Base-by-base conservation (phyloP, 2,329 filamentous ascomycete genomes). In the Fusarium haematococcum region DNA sequence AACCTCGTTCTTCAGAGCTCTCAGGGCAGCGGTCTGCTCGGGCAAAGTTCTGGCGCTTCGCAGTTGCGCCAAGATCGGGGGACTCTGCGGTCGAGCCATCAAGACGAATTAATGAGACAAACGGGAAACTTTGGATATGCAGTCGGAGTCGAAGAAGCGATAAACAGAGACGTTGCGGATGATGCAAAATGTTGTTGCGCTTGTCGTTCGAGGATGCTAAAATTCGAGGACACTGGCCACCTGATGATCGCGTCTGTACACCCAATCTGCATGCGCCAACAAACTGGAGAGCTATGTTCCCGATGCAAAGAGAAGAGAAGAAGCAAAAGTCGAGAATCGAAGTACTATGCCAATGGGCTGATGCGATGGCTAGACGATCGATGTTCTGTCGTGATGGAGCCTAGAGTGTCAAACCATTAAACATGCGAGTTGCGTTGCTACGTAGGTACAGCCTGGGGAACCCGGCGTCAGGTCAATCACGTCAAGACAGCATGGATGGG, bases 1-100 rank as follows among this genome's bases (percentile, higher is more conserved):
- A 57, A 97, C 89, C 73, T 97, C 93, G 82, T 98, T 97, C 86
- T 98, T 98, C 33, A 99, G 85, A 48, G 88, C 86, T 74, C 92
- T 91, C 52, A 98, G 87, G 59, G 91, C 89, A 30, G 87, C 85
- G 45, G 89, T 85, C 77, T 89, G 89, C 72, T 91, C 89, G 25
- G 83, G 74, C 56, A 84, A 81, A 39, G 84, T 86, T 72, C 84
- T 86, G 11, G 91, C 88, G 77, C 85, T 88, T 73, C 86, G 86
- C 65, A 93, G 85, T 80, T 91, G 88, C 65, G 87, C 83, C 60
- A 91, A 84, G 75, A 91, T 87, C 63, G 89, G 85, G 60, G 88
- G 86, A 66, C 81, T 85, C 75, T 86, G 85, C 68, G 86, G 82
- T 77, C 86, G 85, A 78, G 88, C 88, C 90, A 92, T 92, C 76